Evolutionary conservation across 1,139 yeast species (phyloP).

Genomic region (Eremothecium cymbalariae): DNA sequence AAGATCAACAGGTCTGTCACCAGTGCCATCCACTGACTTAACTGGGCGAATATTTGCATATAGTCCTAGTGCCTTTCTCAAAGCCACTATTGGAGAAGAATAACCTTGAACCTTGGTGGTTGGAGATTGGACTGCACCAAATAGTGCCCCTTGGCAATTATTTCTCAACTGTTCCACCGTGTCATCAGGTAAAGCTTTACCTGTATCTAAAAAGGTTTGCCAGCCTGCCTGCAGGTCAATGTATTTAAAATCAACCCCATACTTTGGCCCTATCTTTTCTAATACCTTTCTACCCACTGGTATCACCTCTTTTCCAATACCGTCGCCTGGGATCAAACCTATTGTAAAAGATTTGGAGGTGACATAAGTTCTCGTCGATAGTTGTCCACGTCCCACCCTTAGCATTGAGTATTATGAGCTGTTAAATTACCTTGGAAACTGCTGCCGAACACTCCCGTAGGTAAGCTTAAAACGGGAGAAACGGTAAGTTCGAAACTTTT

Average conservation of each 20-base stretch:
- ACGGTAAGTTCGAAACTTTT: too few relatives aligned
- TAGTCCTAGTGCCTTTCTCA: constrained; percentile 87
- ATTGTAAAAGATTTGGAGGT: constrained; percentile 26
- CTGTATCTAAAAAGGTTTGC: constrained; percentile 85
- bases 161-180: constrained; percentile 73
- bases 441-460: too few relatives aligned
- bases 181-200: constrained; percentile 88
- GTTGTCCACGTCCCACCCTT: constrained; percentile 20
- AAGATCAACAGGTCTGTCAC: constrained; percentile 83
- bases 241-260: constrained; percentile 74
- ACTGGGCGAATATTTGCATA: constrained; percentile 98
- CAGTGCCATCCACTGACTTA: constrained; percentile 76
- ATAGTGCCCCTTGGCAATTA: constrained; percentile 92
- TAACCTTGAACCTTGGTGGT: constrained; percentile 90
- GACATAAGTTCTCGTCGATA: constrained; percentile 22
- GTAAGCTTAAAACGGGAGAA: too few relatives aligned
- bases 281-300: constrained; percentile 87
- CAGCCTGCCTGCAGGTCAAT: constrained; percentile 88
- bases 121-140: constrained; percentile 97
- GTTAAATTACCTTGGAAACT: too few relatives aligned
- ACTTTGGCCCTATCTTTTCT: constrained; percentile 68
- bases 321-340: constrained; percentile 93
- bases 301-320: constrained; percentile 94
- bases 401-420: too few relatives aligned
- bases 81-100: constrained; percentile 95